Conservation (phyloP, 2,329 filamentous ascomycete genomes). For the Monosporascus ibericus region DNA sequence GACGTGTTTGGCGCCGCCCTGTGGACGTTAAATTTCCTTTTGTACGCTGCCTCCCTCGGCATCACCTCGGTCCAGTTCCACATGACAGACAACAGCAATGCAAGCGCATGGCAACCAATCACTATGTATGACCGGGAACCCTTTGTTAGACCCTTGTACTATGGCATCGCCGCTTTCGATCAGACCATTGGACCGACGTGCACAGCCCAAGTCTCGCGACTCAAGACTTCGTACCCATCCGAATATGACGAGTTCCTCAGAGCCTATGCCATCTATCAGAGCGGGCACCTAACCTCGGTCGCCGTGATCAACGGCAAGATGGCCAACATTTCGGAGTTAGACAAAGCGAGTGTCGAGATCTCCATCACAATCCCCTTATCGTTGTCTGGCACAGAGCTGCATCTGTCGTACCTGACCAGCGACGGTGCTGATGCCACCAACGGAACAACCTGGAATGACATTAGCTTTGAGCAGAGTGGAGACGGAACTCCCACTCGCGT, state of each 20-base stretch:
- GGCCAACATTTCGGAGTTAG: slow-evolving; percentile 31
- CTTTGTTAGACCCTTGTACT: slow-evolving; percentile 43
- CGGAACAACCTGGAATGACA: slow-evolving; percentile 40
- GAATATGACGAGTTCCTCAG: slow-evolving; percentile 35
- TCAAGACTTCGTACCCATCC: slow-evolving; percentile 22
- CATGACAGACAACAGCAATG: slow-evolving; percentile 48
- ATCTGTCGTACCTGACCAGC: slow-evolving; percentile 40
- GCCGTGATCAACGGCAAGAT: slow-evolving; percentile 40
- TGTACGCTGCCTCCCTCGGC: slow-evolving; percentile 41
- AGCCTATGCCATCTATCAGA: slow-evolving; percentile 39
- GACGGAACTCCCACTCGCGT: slow-evolving; percentile 33
- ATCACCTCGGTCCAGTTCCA: slow-evolving; percentile 44
- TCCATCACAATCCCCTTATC: slow-evolving; percentile 31
- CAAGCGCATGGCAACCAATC: slow-evolving; percentile 43
- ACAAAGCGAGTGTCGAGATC: slow-evolving; percentile 34
- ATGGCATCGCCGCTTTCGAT: slow-evolving; percentile 43
- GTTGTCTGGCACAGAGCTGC: slow-evolving; percentile 35
- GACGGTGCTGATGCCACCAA: slow-evolving; percentile 35
- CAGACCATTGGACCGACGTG: slow-evolving; percentile 39
- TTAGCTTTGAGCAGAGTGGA: slow-evolving; percentile 35
- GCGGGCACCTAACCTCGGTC: slow-evolving; percentile 33
- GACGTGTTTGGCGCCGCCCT: slow-evolving; percentile 43
- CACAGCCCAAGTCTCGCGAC: slow-evolving; percentile 34
- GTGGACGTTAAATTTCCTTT: slow-evolving; percentile 46
- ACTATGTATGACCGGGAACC: slow-evolving; percentile 30